These are phyloP conservation scores for Detonula confervacea DNA, from an alignment of 352 stramenopile genomes.

Conservation along the genomic window DNA sequence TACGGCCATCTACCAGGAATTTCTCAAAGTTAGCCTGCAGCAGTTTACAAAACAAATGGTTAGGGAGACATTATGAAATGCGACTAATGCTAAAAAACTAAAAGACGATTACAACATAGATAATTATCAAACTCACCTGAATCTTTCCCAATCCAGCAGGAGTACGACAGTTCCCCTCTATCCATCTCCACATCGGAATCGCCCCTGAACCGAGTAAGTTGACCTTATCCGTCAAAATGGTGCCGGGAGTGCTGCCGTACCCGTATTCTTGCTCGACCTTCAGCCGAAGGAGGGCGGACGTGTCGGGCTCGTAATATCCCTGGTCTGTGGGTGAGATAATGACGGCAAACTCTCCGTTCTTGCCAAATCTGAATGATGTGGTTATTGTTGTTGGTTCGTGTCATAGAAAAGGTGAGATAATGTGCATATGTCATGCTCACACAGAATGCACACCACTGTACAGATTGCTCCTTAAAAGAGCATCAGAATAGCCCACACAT, in stretches of 20 bases:
- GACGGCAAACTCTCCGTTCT: conserved; percentile 75
- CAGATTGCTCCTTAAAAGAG: no score
- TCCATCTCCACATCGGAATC: conserved; percentile 84
- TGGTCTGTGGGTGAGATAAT: conserved; percentile 83
- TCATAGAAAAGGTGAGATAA: no score
- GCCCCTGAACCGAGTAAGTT: conserved; percentile 80
- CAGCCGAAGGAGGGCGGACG: conserved; percentile 76
- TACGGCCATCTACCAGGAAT: conserved; percentile 65
- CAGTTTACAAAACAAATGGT: no score
- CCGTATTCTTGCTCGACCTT: conserved; percentile 85
- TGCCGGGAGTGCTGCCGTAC: conserved; percentile 78
- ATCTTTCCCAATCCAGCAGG: conserved; percentile 81
- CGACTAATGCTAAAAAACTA: no score
- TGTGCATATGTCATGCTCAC: no score
- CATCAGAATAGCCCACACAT: not conserved
- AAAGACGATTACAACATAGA: no score
- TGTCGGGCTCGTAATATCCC: conserved; percentile 86
- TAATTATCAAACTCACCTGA: conserved; percentile 57
- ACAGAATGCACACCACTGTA: no score
- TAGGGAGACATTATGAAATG: no score
- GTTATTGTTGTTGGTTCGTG: no score
- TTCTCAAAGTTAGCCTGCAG: conserved; percentile 70
- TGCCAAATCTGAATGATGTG: conserved; percentile 71
- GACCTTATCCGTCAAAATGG: conserved; percentile 81
- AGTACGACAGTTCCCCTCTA: conserved; percentile 79